Base-by-base conservation (phyloP, 805 yeast genomes). In the Saccharomycopsis microspora region DNA sequence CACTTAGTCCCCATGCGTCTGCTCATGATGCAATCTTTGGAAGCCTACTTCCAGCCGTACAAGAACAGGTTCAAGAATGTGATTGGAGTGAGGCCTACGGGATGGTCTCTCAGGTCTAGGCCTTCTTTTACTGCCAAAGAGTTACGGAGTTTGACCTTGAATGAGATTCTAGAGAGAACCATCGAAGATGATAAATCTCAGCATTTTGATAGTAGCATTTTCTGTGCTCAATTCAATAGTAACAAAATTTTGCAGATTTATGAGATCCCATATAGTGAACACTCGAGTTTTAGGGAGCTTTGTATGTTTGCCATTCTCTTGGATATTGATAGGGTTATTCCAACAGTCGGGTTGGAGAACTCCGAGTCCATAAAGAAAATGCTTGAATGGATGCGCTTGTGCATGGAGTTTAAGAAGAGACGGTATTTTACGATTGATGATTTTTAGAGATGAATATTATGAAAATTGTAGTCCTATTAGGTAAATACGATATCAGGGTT, bases 251-350 rank as follows among this genome's bases (percentile, higher is more conserved):
- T 68, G 44, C 72, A 78, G 42, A 67, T 78, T 0, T 80, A 81
- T 55, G 62, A 73, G 7, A 75, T 89, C 1, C 97, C 98, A 0
- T 93, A 93, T 58, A 82, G 94, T 58, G 98, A 93, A 59, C 98
- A 93, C 64, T 86, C 96, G 7, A 85, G 95, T 49, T 90, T 80
- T 57, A 67, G 83, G 37, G 98, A 93, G 57, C 68, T 93, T 37
- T 70, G 81, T 8, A 70, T 72, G 47, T 85, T 90, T 58, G 74
- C 82, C 28, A 65, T 73, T 2, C 63, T 71, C 28, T 55, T 86
- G 39, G 61, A 71, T 5, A 72, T 77, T 54, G 63, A 64, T 0
- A 57, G 69, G 39, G 73, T 86, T 9, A 76, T 88, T 5, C 93
- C 97, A 0, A 93, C 98, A 0, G 98, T 90, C 4, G 77, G 76